phyloP scores from a whole-genome alignment of 2,329 filamentous ascomycete species.

The Stachybotrys chartarum region DNA sequence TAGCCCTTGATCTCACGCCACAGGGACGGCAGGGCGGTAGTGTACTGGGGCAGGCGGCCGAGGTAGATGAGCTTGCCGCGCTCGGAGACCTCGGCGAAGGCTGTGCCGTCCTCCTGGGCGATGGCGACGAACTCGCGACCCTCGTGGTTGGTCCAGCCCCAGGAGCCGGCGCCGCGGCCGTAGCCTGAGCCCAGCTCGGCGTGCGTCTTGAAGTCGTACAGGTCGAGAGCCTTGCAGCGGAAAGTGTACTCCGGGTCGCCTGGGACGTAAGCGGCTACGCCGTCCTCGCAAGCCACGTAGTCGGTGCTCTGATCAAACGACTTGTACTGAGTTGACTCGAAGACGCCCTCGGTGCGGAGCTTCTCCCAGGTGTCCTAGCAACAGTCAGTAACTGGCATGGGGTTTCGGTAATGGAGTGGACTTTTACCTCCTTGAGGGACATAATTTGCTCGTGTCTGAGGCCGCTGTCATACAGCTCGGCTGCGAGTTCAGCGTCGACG shows the following conservation, averaged over 20 bases:
- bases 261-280: slow-evolving; percentile 7
- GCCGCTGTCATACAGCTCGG: slow-evolving; percentile 10
- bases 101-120: slow-evolving; percentile 35
- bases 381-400: background rate
- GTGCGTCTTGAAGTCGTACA: slow-evolving; percentile 47
- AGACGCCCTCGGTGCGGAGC: slow-evolving; percentile 1
- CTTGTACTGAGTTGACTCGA: slow-evolving; percentile 6
- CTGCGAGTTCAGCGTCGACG: slow-evolving; percentile 6
- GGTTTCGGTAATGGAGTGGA: slow-evolving; percentile 5
- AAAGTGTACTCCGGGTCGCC: slow-evolving; percentile 10
- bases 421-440: slow-evolving; percentile 7
- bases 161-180: slow-evolving; percentile 23
- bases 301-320: slow-evolving; percentile 3
- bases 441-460: slow-evolving; percentile 12
- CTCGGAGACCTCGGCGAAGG: slow-evolving; percentile 33
- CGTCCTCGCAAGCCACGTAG: slow-evolving; percentile 4
- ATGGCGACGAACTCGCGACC: slow-evolving; percentile 38
- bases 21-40: background rate
- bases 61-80: background rate
- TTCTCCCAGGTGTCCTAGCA: slow-evolving; percentile 1
- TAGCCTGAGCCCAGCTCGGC: slow-evolving; percentile 32
- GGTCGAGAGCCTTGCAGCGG: slow-evolving; percentile 23
- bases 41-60: background rate
- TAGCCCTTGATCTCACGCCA: slow-evolving; percentile 29
- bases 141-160: slow-evolving; percentile 30